These are phyloP conservation scores for Neurospora sp. DNA, from an alignment of 495 filamentous ascomycete genomes.

Conservation along the genomic window DNA sequence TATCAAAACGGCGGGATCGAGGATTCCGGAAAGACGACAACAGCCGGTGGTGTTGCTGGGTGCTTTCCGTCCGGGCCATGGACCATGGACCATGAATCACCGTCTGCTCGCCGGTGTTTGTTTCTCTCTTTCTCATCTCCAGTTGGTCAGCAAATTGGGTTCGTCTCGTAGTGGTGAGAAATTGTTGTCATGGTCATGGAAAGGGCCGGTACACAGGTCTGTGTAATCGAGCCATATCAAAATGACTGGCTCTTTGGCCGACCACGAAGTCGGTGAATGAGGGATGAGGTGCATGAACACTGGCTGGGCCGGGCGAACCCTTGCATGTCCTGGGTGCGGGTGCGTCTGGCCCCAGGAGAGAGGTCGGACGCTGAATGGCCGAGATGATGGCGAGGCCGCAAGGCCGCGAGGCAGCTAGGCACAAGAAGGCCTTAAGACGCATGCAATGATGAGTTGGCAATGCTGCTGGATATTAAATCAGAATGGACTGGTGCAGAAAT, in stretches of 20 bases:
- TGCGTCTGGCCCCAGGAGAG: conserved; percentile 31
- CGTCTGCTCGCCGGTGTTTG: background rate
- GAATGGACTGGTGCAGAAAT: conserved; percentile 16
- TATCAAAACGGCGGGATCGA: conserved; percentile 23
- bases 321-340: conserved; percentile 21
- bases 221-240: conserved; percentile 10
- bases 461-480: conserved; percentile 58
- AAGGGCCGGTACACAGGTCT: background rate
- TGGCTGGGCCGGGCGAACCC: conserved; percentile 35
- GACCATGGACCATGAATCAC: background rate
- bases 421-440: conserved; percentile 47
- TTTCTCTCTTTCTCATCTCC: background rate
- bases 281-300: conserved; percentile 49
- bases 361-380: conserved; percentile 24
- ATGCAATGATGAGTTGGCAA: conserved; percentile 90
- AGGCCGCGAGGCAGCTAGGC: conserved; percentile 34
- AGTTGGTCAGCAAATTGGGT: background rate
- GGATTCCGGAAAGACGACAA: conserved; percentile 12
- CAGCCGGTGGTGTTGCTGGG: background rate
- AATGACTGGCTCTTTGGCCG: conserved; percentile 41
- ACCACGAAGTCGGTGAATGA: conserved; percentile 51
- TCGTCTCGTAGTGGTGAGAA: background rate
- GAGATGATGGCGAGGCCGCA: conserved; percentile 23
- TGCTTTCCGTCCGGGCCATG: background rate
- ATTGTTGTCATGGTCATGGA: background rate